Evolutionary conservation across 768 basidiomycete species (phyloP).

Genomic region (Royoungia palumana): DNA sequence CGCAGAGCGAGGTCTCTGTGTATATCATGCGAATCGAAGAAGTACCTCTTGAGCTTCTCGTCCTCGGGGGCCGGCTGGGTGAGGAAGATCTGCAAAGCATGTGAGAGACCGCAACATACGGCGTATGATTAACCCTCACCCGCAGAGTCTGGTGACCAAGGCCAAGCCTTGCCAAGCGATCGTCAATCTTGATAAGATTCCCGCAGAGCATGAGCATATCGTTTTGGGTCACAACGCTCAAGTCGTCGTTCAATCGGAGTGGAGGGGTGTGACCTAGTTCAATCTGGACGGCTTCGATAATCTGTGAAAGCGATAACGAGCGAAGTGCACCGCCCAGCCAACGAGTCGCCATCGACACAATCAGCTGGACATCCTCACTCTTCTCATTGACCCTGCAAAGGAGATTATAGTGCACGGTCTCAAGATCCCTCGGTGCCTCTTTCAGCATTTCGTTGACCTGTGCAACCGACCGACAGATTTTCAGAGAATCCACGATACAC

Average conservation of each 20-base stretch:
- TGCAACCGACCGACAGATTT: slow-evolving; percentile 23
- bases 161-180: slow-evolving; percentile 17
- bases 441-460: slow-evolving; percentile 21
- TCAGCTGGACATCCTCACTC: slow-evolving; percentile 21
- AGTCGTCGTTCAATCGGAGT: slow-evolving; percentile 22
- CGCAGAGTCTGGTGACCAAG: slow-evolving; percentile 23
- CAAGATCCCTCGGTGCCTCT: slow-evolving; percentile 18
- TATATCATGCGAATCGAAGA: slow-evolving; percentile 19
- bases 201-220: slow-evolving; percentile 28
- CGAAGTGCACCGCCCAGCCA: slow-evolving; percentile 29
- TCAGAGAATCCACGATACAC: slow-evolving; percentile 26
- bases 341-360: slow-evolving; percentile 21
- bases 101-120: neutral
- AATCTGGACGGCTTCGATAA: slow-evolving; percentile 29
- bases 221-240: slow-evolving; percentile 24
- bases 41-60: slow-evolving; percentile 10
- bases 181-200: slow-evolving; percentile 26
- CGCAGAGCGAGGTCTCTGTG: slow-evolving; percentile 29
- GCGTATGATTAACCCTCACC: slow-evolving; percentile 8
- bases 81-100: slow-evolving; percentile 19
- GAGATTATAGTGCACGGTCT: slow-evolving; percentile 20
- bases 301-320: slow-evolving; percentile 23
- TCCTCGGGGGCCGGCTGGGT: slow-evolving; percentile 17
- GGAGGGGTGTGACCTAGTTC: slow-evolving; percentile 21
- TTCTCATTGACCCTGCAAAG: slow-evolving; percentile 21